Percentiles rank a stretch among this genome's conserved stretches.
phyloP scores from a whole-genome alignment of 495 filamentous ascomycete genomes.

The Hypoxylon cercidicola region DNA sequence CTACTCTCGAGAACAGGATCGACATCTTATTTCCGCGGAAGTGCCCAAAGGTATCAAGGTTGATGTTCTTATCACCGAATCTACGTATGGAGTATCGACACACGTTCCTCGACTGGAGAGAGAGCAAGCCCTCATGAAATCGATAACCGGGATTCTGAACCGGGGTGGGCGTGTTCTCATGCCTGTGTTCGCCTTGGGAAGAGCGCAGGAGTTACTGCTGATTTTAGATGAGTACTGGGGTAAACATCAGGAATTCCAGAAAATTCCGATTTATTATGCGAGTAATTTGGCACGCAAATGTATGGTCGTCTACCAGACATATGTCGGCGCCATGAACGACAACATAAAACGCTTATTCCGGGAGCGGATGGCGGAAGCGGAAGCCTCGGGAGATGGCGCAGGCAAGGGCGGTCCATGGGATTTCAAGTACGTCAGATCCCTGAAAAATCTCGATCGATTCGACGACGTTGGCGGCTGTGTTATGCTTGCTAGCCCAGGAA shows the following conservation, averaged over 20 bases:
- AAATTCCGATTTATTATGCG: slow-evolving; percentile 95
- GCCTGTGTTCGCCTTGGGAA: slow-evolving; percentile 93
- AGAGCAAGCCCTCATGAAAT: slow-evolving; percentile 93
- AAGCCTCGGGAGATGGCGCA: slow-evolving; percentile 73
- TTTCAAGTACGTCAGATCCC: slow-evolving; percentile 86
- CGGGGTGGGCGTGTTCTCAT: slow-evolving; percentile 92
- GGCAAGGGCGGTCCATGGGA: slow-evolving; percentile 93
- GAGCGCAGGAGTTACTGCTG: slow-evolving; percentile 91
- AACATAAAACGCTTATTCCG: slow-evolving; percentile 93
- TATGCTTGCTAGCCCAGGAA: slow-evolving; percentile 96
- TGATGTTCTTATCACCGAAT: slow-evolving; percentile 96
- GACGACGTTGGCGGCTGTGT: slow-evolving; percentile 96
- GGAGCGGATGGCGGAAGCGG: slow-evolving; percentile 86
- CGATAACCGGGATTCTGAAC: slow-evolving; percentile 87
- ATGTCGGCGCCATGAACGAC: slow-evolving; percentile 97
- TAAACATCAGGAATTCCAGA: slow-evolving; percentile 84
- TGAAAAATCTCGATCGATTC: slow-evolving; percentile 93
- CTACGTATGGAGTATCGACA: slow-evolving; percentile 92
- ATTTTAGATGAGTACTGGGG: slow-evolving; percentile 98
- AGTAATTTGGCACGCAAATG: slow-evolving; percentile 93
- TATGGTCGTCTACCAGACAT: slow-evolving; percentile 98
- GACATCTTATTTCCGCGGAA: slow-evolving; percentile 91
- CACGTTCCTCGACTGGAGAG: slow-evolving; percentile 89
- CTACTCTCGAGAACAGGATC: slow-evolving; percentile 92
- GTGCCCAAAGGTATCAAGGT: slow-evolving; percentile 87